Percentiles rank a stretch among this genome's conserved stretches.
Evolutionary conservation across 2,329 filamentous ascomycete species (phyloP).

Genomic region (Fusarium sp.): DNA sequence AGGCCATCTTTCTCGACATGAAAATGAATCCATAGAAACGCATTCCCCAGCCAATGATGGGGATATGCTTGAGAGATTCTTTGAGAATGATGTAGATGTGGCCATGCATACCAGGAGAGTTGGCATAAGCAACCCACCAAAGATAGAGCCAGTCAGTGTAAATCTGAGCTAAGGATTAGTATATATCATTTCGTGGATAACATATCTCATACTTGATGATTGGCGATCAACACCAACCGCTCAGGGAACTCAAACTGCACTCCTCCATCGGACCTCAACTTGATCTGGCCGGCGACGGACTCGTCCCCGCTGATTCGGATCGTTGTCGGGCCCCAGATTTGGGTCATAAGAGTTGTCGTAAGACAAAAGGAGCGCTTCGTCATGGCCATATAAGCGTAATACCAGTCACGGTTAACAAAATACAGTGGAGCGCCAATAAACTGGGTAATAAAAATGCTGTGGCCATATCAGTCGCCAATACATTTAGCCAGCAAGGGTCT

Average conservation of each 20-base stretch:
- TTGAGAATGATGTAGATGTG: conserved; percentile 93
- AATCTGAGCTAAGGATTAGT: conserved; percentile 62
- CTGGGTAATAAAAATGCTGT: conserved; percentile 78
- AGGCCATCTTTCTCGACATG: conserved; percentile 89
- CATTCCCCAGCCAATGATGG: conserved; percentile 84
- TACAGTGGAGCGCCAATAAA: conserved; percentile 84
- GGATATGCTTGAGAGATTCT: conserved; percentile 86
- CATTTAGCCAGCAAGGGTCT: neutral
- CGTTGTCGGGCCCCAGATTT: conserved; percentile 89
- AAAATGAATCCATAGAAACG: conserved; percentile 93
- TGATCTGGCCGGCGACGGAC: conserved; percentile 82
- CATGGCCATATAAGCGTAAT: conserved; percentile 88
- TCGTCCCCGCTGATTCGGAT: conserved; percentile 88
- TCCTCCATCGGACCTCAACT: conserved; percentile 77
- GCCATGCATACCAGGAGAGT: conserved; percentile 81
- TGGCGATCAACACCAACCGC: conserved; percentile 86
- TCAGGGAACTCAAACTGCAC: conserved; percentile 86
- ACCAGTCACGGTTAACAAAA: conserved; percentile 81
- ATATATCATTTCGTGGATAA: neutral
- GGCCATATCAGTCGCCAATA: conserved; percentile 24
- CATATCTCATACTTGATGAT: conserved; percentile 76
- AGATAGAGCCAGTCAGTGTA: conserved; percentile 95
- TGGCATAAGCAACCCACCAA: conserved; percentile 94
- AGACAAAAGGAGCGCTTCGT: conserved; percentile 89
- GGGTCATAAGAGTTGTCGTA: conserved; percentile 82